Evolutionary conservation across 1,284 basidiomycete species (phyloP).

Genomic region (Rhodofomes roseus): DNA sequence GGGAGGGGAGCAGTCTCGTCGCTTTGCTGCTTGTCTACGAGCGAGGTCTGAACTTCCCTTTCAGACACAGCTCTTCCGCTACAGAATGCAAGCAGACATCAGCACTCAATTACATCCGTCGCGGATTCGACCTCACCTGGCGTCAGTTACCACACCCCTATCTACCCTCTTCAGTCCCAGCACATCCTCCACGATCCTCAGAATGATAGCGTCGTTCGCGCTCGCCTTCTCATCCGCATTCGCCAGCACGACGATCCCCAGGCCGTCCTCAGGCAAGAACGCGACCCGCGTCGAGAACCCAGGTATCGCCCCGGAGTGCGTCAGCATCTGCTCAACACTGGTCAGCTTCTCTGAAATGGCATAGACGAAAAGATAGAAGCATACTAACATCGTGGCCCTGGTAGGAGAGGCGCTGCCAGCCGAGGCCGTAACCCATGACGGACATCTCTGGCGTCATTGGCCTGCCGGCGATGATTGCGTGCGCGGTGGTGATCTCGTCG

Average conservation of each 20-base stretch:
- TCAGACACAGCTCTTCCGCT: background rate
- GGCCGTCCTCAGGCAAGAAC: constrained; percentile 22
- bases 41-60: background rate
- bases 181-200: constrained; percentile 15
- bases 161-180: constrained; percentile 10
- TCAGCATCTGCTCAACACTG: constrained; percentile 13
- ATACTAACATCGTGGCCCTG: constrained; percentile 21
- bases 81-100: constrained; percentile 1
- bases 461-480: constrained; percentile 12
- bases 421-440: constrained; percentile 28
- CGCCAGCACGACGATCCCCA: constrained; percentile 39
- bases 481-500: constrained; percentile 25
- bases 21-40: background rate
- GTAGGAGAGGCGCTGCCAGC: constrained; percentile 23
- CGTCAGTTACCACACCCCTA: background rate
- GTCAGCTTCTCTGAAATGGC: no score
- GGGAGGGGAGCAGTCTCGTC: constrained; percentile 20
- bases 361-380: no score
- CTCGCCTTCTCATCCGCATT: constrained; percentile 37
- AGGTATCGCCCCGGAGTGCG: constrained; percentile 19
- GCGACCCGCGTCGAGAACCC: constrained; percentile 38
- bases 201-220: constrained; percentile 25
- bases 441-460: constrained; percentile 12
- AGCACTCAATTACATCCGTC: background rate
- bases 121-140: background rate